phyloP scores from a whole-genome alignment of 306 rosid species.

The Lathyrus sativus region DNA sequence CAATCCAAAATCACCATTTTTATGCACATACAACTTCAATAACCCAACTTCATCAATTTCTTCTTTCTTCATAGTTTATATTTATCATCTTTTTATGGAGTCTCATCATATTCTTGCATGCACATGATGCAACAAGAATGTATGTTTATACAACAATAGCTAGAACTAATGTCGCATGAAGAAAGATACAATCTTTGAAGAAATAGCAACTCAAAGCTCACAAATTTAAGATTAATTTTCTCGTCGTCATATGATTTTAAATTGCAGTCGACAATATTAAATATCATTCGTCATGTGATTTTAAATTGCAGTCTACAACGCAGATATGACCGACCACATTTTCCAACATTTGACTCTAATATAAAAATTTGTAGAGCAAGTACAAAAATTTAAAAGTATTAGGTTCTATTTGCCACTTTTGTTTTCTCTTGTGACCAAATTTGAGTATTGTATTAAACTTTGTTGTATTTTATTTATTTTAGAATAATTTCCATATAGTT shows the following conservation, averaged over 20 bases:
- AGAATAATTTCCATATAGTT: background rate
- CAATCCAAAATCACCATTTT: conserved; percentile 7
- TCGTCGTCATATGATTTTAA: background rate
- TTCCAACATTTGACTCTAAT: background rate
- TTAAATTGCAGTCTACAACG: background rate
- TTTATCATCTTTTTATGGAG: conserved; percentile 21
- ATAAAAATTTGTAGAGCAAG: background rate
- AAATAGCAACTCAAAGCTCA: conserved; percentile 19
- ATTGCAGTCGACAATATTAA: background rate
- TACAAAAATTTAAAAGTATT: background rate
- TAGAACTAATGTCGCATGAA: conserved; percentile 30
- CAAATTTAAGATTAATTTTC: conserved; percentile 9
- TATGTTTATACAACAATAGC: conserved; percentile 28
- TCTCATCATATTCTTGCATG: conserved; percentile 32
- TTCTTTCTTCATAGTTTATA: conserved; percentile 28
- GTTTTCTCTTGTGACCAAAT: background rate
- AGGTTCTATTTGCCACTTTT: conserved; percentile 8
- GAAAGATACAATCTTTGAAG: conserved; percentile 40
- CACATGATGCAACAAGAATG: conserved; percentile 18
- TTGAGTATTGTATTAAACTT: conserved; percentile 12
- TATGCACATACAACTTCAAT: conserved; percentile 12
- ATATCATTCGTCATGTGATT: background rate
- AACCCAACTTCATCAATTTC: conserved; percentile 3
- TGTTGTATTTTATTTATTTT: background rate
- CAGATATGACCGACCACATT: background rate